phyloP scores from a whole-genome alignment of 108 stramenopile genomes.

The Fragilariopsis cylindrus region DNA sequence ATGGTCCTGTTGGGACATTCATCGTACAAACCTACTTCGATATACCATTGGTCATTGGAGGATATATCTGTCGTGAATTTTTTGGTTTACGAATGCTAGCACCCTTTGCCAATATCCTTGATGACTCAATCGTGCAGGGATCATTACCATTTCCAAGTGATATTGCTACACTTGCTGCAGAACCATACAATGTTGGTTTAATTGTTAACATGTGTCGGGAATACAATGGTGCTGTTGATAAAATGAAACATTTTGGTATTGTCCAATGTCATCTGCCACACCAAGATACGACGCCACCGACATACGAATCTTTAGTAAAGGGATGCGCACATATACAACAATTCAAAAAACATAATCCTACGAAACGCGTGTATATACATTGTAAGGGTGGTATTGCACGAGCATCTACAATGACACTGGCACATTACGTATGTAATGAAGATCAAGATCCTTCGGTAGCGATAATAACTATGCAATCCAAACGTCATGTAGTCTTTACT shows the following conservation, averaged over 20 bases:
- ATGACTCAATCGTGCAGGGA: constrained; percentile 6
- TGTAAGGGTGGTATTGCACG: constrained; percentile 12
- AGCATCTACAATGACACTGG: constrained; percentile 3
- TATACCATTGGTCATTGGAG: background rate
- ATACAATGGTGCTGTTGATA: background rate
- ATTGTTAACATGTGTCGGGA: constrained; percentile 12
- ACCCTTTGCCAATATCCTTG: background rate
- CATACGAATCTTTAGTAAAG: constrained; percentile 4
- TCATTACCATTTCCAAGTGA: constrained; percentile 9
- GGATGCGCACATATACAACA: constrained; percentile 1
- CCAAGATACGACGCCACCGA: constrained; percentile 5
- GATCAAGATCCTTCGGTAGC: constrained; percentile 2
- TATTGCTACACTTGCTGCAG: background rate
- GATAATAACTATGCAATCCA: background rate
- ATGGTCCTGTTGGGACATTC: background rate
- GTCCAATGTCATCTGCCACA: constrained; percentile 13
- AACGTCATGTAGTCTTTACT: background rate
- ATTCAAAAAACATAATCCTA: constrained; percentile 2
- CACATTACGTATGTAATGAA: background rate
- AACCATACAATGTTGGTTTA: constrained; percentile 11
- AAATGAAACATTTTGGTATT: constrained; percentile 4
- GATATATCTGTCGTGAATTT: constrained; percentile 7
- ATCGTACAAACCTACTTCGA: constrained; percentile 4
- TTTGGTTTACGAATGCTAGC: constrained; percentile 4
- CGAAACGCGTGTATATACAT: constrained; percentile 6